Evolutionary conservation across 1,139 yeast species (phyloP).

Genomic region (Geotrichum reessii): DNA sequence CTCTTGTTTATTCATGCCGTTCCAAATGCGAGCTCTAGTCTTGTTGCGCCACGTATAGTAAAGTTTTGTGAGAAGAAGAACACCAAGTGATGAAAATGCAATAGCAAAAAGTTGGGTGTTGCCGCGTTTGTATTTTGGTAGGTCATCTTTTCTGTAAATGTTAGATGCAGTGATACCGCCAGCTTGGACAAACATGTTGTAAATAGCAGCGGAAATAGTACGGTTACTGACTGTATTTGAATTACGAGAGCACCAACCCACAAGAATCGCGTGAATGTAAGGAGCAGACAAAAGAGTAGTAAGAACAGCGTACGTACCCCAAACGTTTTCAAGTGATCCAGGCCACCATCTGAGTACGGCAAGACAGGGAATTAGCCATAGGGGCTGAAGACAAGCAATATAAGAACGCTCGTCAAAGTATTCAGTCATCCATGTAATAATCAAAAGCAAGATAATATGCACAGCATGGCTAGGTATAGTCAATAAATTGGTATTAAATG

Average conservation of each 20-base stretch:
- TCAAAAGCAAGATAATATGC: constrained; percentile 39
- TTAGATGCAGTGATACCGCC: constrained; percentile 50
- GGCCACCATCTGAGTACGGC: constrained; percentile 46
- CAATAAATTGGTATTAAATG: constrained; percentile 50
- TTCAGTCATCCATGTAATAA: constrained; percentile 38
- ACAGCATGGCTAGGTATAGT: constrained; percentile 47
- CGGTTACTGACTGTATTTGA: constrained; percentile 55
- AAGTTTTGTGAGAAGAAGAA: constrained; percentile 23
- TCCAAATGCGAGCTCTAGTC: constrained; percentile 44
- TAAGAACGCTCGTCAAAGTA: constrained; percentile 42
- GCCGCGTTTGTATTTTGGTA: constrained; percentile 54
- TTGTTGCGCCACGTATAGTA: constrained; percentile 48
- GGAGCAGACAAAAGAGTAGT: constrained; percentile 44
- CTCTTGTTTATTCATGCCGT: constrained; percentile 43
- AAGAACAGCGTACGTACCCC: constrained; percentile 48
- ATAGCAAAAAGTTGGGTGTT: constrained; percentile 44
- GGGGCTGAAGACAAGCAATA: constrained; percentile 21
- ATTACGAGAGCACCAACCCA: constrained; percentile 57
- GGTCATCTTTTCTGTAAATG: constrained; percentile 52
- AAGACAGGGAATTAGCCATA: constrained; percentile 43
- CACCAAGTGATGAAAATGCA: constrained; percentile 30
- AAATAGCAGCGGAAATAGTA: constrained; percentile 55
- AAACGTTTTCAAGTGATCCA: constrained; percentile 42
- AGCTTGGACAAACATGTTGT: constrained; percentile 57
- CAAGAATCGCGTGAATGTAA: constrained; percentile 49